Evolutionary conservation across 2,329 filamentous ascomycete species (phyloP), one percentile per base, ranked within the genome.

Genomic region (Pseudocercospora macadamiae): DNA sequence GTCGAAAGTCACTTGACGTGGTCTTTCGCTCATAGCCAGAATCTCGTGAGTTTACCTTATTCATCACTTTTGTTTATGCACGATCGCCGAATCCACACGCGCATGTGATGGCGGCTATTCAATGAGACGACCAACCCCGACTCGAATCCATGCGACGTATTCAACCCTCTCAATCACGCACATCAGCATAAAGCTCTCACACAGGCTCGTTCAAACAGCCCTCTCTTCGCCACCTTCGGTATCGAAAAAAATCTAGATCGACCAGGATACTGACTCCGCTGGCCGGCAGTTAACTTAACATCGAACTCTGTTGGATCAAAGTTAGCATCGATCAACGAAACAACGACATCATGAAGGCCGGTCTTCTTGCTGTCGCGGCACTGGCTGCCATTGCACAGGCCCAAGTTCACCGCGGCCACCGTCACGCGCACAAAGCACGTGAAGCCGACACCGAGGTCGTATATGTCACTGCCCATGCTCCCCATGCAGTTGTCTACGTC

Each of bases 401-500:
- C 16, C 68, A 68, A 54, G 59, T 66, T 44, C 66, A 74, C 62
- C 68, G 73, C 69, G 64, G 71, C 68, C 69, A 68, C 62, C 67
- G 76, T 65, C 67, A 75, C 62, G 68, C 66, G 59, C 70, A 77
- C 68, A 66, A 74, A 64, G 69, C 70, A 65, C 72, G 73, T 66
- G 68, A 60, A 3, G 55, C 63, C 34, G 65, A 77, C 47, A 73
- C 75, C 44, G 70, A 71, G 39, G 64, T 70, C 54, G 54, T 66
- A 49, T 63, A 69, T 28, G 71, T 77, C 10, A 80, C 78, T 36
- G 75, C 79, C 36, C 64, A 77, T 8, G 76, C 79, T 4, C 75
- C 82, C 58, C 76, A 82, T 51, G 79, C 81, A 19, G 70, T 86
- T 25, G 80, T 89, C 66, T 88, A 83, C 73, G 83, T 88, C 45